Percentiles rank a stretch among this genome's conserved stretches.
Evolutionary conservation across 2,329 filamentous ascomycete species (phyloP).

Genomic region (Fusarium sp.): DNA sequence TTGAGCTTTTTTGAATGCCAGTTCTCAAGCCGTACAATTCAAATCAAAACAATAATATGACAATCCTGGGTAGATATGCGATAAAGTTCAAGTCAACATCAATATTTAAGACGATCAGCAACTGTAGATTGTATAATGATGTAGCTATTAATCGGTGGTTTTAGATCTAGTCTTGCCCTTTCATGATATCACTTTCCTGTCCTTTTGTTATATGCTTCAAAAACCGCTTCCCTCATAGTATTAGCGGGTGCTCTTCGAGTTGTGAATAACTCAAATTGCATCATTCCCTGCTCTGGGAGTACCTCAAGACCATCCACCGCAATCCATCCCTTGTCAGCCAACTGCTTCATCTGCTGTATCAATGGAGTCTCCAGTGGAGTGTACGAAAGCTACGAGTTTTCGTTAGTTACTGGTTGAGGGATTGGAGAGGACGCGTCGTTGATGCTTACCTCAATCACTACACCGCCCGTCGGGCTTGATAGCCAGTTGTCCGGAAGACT

Average conservation of each 20-base stretch:
- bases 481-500: constrained; percentile 5
- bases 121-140: background rate
- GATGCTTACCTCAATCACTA: constrained; percentile 6
- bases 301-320: constrained; percentile 16
- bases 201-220: background rate
- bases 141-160: background rate
- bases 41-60: too few relatives aligned
- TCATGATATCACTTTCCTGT: fast-evolving
- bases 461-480: constrained; percentile 6
- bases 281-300: constrained; percentile 19
- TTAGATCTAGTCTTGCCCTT: background rate
- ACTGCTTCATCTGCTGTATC: background rate
- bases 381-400: background rate
- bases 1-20: too few relatives aligned
- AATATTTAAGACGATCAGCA: background rate
- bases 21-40: too few relatives aligned
- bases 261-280: constrained; percentile 22
- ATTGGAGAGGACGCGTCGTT: fast-evolving
- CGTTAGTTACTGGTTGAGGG: fast-evolving
- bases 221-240: background rate
- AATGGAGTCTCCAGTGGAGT: constrained; percentile 9
- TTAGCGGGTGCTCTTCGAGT: background rate
- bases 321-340: constrained; percentile 10
- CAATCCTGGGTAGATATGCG: too few relatives aligned
- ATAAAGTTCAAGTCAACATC: background rate